phyloP scores from a whole-genome alignment of 2,329 filamentous ascomycete genomes.

The Sporothrix variecibatus region DNA sequence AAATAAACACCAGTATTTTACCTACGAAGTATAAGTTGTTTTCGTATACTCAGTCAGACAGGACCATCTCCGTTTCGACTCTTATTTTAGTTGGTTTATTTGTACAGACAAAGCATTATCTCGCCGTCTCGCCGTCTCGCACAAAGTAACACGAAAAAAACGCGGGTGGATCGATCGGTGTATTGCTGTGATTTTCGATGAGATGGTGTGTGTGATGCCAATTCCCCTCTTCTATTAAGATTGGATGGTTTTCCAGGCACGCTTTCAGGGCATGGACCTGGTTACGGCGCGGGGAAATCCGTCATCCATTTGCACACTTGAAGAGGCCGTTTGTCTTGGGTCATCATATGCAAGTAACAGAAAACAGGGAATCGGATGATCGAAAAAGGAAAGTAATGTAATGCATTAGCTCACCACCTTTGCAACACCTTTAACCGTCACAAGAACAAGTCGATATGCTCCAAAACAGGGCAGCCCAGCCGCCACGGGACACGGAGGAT shows the following conservation, averaged over 20 bases:
- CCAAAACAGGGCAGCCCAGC: neutral
- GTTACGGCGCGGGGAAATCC: neutral
- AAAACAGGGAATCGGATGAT: constrained; percentile 8
- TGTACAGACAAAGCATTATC: neutral
- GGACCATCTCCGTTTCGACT: neutral
- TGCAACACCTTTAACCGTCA: neutral
- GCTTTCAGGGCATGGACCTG: neutral
- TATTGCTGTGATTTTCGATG: neutral
- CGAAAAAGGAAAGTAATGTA: neutral
- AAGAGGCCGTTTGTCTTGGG: neutral
- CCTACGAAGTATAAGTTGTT: neutral
- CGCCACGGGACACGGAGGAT: neutral
- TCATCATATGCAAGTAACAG: neutral
- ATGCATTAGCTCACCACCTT: neutral
- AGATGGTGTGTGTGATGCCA: neutral
- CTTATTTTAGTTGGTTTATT: neutral
- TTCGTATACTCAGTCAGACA: neutral
- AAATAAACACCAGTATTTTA: neutral
- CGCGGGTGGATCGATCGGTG: neutral
- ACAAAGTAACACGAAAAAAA: constrained; percentile 7
- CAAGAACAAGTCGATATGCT: neutral
- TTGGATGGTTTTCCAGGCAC: neutral
- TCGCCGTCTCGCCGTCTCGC: neutral
- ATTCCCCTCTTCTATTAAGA: neutral
- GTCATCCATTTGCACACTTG: neutral